Conservation (phyloP, 2,329 filamentous ascomycete genomes). For the Graphiopsis chlorocephala region DNA sequence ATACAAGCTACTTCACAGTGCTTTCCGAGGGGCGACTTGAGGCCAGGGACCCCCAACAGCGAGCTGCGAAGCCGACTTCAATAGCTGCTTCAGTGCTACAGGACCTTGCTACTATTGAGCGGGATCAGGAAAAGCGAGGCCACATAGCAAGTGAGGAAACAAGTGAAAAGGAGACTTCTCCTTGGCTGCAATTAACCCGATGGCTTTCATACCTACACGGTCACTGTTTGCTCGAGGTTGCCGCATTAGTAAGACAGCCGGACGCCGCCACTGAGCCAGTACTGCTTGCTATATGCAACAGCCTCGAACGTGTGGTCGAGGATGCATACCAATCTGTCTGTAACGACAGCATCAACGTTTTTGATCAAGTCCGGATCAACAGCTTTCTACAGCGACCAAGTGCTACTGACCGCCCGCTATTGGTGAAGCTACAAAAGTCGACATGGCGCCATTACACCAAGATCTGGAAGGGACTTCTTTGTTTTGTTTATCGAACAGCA, state of each 20-base stretch:
- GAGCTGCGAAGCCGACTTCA: too few species aligned
- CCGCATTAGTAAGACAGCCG: too few species aligned
- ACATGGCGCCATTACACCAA: constrained; percentile 20
- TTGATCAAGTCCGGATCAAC: constrained; percentile 20
- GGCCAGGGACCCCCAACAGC: background rate
- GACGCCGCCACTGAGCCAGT: too few species aligned
- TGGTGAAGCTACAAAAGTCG: constrained; percentile 20
- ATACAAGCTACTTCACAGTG: background rate
- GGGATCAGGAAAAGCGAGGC: background rate
- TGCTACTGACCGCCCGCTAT: constrained; percentile 12
- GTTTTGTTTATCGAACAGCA: constrained; percentile 19
- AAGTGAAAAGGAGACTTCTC: constrained; percentile 2
- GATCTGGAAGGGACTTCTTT: constrained; percentile 22
- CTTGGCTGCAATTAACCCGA: constrained; percentile 13
- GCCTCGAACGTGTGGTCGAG: too few species aligned
- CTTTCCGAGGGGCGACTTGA: background rate
- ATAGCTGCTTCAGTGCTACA: too few species aligned
- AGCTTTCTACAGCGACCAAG: constrained; percentile 17
- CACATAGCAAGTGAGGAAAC: background rate
- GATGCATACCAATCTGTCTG: constrained; percentile 17
- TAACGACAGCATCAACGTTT: constrained; percentile 20
- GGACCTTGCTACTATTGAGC: too few species aligned
- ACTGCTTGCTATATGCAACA: too few species aligned
- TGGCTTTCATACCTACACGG: constrained; percentile 7
- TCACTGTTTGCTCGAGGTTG: too few species aligned